These are phyloP conservation scores for Phoma sp. DNA, from an alignment of 2,329 filamentous ascomycete species.

Conservation along the genomic window DNA sequence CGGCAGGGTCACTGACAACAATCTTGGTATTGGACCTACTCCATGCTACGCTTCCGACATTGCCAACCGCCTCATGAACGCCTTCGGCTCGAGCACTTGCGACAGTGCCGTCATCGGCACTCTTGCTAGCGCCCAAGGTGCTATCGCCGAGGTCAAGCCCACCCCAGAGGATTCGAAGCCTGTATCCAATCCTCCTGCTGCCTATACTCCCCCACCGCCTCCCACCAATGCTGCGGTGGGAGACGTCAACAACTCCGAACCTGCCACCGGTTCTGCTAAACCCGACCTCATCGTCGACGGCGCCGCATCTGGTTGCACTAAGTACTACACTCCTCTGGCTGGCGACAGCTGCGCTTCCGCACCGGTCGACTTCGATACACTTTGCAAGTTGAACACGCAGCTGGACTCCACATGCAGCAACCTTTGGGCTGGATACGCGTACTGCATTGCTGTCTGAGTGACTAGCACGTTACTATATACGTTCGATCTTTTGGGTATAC, in stretches of 20 bases:
- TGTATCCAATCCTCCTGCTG: not conserved
- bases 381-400: slow-evolving; percentile 41
- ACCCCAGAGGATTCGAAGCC: slow-evolving; percentile 2
- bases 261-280: not conserved
- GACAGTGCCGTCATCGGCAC: slow-evolving; percentile 14
- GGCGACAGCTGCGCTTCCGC: slow-evolving; percentile 45
- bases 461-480: not conserved
- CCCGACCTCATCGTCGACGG: slow-evolving; percentile 19
- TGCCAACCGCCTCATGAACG: slow-evolving; percentile 57
- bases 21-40: slow-evolving; percentile 53
- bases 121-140: slow-evolving; percentile 7
- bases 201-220: not conserved
- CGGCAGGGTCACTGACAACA: slow-evolving; percentile 47
- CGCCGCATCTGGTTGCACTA: slow-evolving; percentile 33
- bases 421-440: slow-evolving; percentile 47
- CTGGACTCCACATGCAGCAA: slow-evolving; percentile 46
- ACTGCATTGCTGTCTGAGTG: slow-evolving; percentile 38
- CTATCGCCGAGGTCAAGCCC: not conserved
- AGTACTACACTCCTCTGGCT: slow-evolving; percentile 41
- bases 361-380: slow-evolving; percentile 35
- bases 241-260: not conserved
- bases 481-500: not conserved
- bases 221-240: slow-evolving; percentile 5
- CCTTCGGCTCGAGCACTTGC: slow-evolving; percentile 24
- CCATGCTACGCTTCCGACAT: slow-evolving; percentile 61